These are phyloP conservation scores for Tephrocybe sp. DNA, from an alignment of 768 basidiomycete species.

Conservation along the genomic window DNA sequence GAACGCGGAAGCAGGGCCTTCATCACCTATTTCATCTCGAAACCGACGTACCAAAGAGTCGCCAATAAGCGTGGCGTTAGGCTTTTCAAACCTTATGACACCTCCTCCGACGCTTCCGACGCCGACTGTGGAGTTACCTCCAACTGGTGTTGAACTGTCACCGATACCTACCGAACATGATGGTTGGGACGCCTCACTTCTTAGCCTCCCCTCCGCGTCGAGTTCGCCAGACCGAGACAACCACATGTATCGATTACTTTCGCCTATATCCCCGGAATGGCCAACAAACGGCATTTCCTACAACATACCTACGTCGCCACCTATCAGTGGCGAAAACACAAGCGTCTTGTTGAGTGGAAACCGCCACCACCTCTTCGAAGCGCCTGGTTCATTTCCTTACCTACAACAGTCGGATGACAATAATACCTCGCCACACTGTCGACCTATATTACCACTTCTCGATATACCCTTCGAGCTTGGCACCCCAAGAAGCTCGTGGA, in stretches of 20 bases:
- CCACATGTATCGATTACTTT: conserved; percentile 4
- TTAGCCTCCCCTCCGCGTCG: conserved; percentile 4
- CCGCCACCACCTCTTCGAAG: neutral
- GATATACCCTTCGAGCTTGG: conserved; percentile 14
- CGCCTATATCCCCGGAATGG: conserved; percentile 20
- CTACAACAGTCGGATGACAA: conserved; percentile 5
- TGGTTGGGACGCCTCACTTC: conserved; percentile 12
- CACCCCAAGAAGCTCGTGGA: conserved; percentile 11
- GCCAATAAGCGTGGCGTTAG: conserved; percentile 27
- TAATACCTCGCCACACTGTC: conserved; percentile 8
- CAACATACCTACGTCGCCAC: conserved; percentile 7
- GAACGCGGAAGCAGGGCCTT: conserved; percentile 4
- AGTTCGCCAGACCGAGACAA: conserved; percentile 1
- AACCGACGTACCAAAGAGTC: conserved; percentile 32
- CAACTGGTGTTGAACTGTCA: conserved; percentile 25
- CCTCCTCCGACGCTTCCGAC: conserved; percentile 44
- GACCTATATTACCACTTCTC: conserved; percentile 16
- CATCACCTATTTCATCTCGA: conserved; percentile 6
- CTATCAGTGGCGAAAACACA: neutral
- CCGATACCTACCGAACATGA: conserved; percentile 11
- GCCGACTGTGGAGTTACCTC: conserved; percentile 35
- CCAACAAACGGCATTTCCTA: conserved; percentile 9
- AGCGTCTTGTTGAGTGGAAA: conserved; percentile 5
- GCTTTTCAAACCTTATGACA: conserved; percentile 32
- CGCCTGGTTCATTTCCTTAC: conserved; percentile 4